Evolutionary conservation across 2,329 filamentous ascomycete species (phyloP).

Genomic region (Ceratocystis harringtonii): DNA sequence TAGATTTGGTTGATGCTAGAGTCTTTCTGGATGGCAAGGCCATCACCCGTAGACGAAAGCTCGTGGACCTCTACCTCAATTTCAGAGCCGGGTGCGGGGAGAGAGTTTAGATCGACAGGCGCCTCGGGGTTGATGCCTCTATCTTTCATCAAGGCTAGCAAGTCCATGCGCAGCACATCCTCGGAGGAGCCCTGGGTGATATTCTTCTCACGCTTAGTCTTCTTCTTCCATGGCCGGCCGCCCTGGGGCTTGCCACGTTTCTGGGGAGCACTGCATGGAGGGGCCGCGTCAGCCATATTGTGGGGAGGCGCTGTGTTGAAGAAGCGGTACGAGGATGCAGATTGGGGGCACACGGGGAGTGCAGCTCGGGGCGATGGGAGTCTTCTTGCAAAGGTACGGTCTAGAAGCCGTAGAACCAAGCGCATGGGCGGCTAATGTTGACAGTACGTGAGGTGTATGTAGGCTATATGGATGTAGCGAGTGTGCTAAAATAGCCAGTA

Average conservation of each 20-base stretch:
- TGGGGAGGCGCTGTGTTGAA: neutral
- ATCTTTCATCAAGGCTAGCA: conserved; percentile 38
- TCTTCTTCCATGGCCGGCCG: conserved; percentile 21
- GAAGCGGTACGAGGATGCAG: neutral
- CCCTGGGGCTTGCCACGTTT: conserved; percentile 15
- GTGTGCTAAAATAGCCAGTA: neutral
- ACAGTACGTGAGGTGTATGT: neutral
- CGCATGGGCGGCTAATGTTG: conserved; percentile 10
- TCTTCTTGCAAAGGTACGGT: neutral
- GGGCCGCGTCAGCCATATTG: conserved; percentile 6
- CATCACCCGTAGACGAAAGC: conserved; percentile 84
- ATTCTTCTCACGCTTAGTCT: conserved; percentile 43
- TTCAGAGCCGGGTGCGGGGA: conserved; percentile 57
- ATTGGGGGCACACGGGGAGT: neutral
- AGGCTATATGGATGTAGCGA: neutral
- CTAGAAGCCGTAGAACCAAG: neutral
- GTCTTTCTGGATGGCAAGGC: conserved; percentile 50
- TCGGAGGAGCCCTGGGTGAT: conserved; percentile 49
- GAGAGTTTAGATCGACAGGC: conserved; percentile 22
- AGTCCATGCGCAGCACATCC: conserved; percentile 50
- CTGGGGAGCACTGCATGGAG: conserved; percentile 8
- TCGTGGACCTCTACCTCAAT: conserved; percentile 68
- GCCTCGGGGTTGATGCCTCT: conserved; percentile 23
- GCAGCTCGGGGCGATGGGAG: neutral
- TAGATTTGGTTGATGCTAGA: conserved; percentile 50